These are phyloP conservation scores for Xerocomellus chrysenteron DNA, from an alignment of 768 basidiomycete genomes.

Conservation along the genomic window DNA sequence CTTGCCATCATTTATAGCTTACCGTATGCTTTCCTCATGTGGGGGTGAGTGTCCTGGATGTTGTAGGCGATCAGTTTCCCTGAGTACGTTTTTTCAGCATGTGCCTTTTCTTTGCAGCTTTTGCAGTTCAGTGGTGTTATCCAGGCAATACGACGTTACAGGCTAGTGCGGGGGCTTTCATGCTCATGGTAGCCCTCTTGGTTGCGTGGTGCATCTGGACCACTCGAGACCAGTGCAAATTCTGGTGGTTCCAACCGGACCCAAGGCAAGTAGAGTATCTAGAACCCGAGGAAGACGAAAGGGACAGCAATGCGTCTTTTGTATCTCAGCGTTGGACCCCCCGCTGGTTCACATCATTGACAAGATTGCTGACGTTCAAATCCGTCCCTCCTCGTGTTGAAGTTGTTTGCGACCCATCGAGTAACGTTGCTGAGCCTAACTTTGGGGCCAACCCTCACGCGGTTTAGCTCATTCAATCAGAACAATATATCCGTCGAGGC, in stretches of 20 bases:
- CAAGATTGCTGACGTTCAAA: neutral
- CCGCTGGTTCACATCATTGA: neutral
- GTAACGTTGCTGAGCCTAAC: neutral
- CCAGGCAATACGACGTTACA: slow-evolving; percentile 10
- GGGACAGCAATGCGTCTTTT: neutral
- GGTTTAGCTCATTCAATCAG: neutral
- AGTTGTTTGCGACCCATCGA: neutral
- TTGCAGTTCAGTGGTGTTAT: slow-evolving; percentile 26
- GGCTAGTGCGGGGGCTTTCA: slow-evolving; percentile 31
- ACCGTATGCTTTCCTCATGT: slow-evolving; percentile 57
- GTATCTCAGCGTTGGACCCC: neutral
- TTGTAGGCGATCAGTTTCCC: neutral
- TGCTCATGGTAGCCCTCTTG: slow-evolving; percentile 30
- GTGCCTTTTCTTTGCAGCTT: slow-evolving; percentile 28
- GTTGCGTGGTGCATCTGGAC: slow-evolving; percentile 46
- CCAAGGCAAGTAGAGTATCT: neutral
- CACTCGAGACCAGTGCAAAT: slow-evolving; percentile 7
- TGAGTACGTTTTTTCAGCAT: slow-evolving; percentile 21
- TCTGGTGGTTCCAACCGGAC: slow-evolving; percentile 30
- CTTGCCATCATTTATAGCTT: slow-evolving; percentile 54
- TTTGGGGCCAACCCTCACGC: neutral
- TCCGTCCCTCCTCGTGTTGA: neutral
- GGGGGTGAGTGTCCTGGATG: slow-evolving; percentile 45
- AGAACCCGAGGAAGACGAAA: neutral
- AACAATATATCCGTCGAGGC: no score